These are phyloP conservation scores for Fremontodendron californicum DNA, from an alignment of 345 rosid genomes.

Conservation along the genomic window DNA sequence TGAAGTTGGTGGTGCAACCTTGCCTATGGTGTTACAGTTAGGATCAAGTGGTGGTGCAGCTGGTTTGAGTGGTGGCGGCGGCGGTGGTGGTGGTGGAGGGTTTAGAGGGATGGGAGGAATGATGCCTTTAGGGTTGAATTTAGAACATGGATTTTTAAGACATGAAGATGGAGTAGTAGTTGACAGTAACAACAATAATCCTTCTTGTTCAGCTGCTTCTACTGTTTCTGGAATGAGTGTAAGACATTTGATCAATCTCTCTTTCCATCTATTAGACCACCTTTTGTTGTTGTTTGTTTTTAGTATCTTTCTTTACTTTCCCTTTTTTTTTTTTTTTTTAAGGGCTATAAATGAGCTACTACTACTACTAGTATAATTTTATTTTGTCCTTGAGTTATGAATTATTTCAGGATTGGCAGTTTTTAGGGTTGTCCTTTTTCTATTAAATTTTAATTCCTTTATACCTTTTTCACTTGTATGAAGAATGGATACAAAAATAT, in stretches of 20 bases:
- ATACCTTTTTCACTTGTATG: too few species aligned
- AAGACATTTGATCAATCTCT: conserved; percentile 7
- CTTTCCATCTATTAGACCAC: not conserved
- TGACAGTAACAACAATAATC: conserved; percentile 23
- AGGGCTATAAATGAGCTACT: not conserved
- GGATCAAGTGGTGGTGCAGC: conserved; percentile 35
- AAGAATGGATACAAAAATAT: not conserved
- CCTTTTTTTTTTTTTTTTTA: not conserved
- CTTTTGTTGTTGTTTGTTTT: not conserved
- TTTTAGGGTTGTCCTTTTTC: conserved; percentile 12
- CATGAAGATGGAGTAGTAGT: conserved; percentile 26
- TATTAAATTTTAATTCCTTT: not conserved
- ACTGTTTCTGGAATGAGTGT: conserved; percentile 46
- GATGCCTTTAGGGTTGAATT: conserved; percentile 39
- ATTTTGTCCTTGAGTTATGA: not conserved
- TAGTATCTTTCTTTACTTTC: not conserved
- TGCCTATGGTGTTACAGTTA: conserved; percentile 56
- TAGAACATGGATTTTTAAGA: conserved; percentile 42
- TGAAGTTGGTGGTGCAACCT: conserved; percentile 24
- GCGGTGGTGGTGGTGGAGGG: conserved; percentile 15
- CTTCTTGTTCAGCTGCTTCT: conserved; percentile 33
- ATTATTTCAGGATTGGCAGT: conserved; percentile 1
- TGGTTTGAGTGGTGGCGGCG: conserved; percentile 17
- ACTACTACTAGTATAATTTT: not conserved
- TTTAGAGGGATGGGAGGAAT: conserved; percentile 27